Evolutionary conservation across 1,284 basidiomycete genomes (phyloP).

Genomic region (Austroboletus novae-zelandiae): DNA sequence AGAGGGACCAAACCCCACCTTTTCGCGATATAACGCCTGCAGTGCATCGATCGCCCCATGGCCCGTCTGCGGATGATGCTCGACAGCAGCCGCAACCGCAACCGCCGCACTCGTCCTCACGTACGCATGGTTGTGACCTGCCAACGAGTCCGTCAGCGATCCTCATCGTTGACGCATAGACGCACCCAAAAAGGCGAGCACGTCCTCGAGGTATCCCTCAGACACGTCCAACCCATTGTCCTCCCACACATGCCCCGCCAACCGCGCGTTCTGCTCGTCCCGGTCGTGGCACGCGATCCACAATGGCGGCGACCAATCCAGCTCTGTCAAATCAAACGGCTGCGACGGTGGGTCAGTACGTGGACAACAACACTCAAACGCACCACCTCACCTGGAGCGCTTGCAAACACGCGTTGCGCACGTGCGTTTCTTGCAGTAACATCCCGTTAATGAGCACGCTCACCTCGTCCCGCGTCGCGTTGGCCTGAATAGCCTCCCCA

Average conservation of each 20-base stretch:
- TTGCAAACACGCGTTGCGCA: conserved; percentile 89
- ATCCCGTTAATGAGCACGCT: conserved; percentile 70
- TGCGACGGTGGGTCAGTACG: conserved; percentile 31
- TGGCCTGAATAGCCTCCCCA: conserved; percentile 77
- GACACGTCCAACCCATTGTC: conserved; percentile 94
- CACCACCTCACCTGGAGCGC: conserved; percentile 86
- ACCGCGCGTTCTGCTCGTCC: conserved; percentile 86
- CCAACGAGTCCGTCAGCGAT: neutral
- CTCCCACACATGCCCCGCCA: conserved; percentile 89
- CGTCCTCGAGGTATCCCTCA: conserved; percentile 62
- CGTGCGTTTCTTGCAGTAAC: conserved; percentile 86
- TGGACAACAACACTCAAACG: conserved; percentile 30
- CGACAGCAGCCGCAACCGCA: conserved; percentile 78
- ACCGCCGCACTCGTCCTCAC: conserved; percentile 75
- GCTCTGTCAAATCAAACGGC: conserved; percentile 93
- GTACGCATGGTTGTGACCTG: conserved; percentile 80
- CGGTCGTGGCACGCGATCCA: conserved; percentile 91
- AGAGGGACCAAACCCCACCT: conserved; percentile 42
- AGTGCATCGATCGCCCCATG: conserved; percentile 48
- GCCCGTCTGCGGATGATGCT: conserved; percentile 72
- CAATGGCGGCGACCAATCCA: conserved; percentile 89
- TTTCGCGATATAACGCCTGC: conserved; percentile 79
- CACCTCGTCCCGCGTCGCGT: conserved; percentile 64
- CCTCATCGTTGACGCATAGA: neutral
- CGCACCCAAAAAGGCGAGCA: conserved; percentile 73